Conservation (phyloP, 108 stramenopile species). For the Nitzschia inconspicua region DNA sequence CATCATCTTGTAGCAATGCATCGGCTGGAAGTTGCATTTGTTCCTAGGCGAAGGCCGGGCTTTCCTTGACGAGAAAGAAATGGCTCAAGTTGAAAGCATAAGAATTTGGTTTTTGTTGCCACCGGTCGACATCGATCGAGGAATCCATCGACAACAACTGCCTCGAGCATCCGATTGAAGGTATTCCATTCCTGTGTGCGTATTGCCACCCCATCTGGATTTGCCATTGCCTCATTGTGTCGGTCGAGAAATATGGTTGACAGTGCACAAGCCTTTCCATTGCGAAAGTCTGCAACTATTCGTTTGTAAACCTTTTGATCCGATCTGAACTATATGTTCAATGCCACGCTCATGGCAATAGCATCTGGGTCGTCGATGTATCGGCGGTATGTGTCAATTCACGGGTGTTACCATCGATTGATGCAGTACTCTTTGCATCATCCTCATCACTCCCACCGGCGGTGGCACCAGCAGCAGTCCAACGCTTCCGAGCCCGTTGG, state of each 20-base stretch:
- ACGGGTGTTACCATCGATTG: no score
- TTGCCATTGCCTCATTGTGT: neutral
- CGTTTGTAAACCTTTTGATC: no score
- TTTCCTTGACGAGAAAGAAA: constrained; percentile 83
- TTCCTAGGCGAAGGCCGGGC: constrained; percentile 77
- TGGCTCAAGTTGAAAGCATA: constrained; percentile 56
- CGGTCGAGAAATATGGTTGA: constrained; percentile 44
- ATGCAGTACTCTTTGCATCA: no score
- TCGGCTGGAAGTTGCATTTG: constrained; percentile 77
- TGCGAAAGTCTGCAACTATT: no score
- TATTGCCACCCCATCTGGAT: constrained; percentile 11
- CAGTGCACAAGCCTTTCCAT: no score
- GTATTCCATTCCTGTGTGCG: constrained; percentile 69
- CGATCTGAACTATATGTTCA: no score
- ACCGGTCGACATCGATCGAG: constrained; percentile 51
- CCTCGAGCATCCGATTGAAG: constrained; percentile 59
- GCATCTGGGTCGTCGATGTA: no score
- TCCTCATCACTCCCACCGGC: no score
- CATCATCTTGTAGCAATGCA: constrained; percentile 78
- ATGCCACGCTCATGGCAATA: no score
- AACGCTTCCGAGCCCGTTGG: no score
- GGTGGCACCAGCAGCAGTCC: no score
- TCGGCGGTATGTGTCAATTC: no score
- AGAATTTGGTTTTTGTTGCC: neutral
- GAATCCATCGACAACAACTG: constrained; percentile 66